Base-by-base conservation (phyloP, 768 basidiomycete species). In the Termitomyces sp. region DNA sequence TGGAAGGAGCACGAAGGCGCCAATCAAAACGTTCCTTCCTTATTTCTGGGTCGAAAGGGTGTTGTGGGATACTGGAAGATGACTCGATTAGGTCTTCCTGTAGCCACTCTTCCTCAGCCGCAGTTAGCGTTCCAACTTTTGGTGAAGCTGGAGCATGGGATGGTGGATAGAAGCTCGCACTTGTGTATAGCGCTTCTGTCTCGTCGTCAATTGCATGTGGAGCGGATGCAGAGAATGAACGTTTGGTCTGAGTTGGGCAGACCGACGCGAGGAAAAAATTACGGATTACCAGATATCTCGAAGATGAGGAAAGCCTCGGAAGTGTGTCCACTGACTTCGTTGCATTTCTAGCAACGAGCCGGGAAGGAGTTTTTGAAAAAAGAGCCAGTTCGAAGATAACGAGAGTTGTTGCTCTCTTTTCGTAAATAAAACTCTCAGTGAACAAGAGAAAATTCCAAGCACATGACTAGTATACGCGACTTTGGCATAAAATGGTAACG, bases 11-110 rank as follows among this genome's bases (percentile, higher is more conserved):
- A 20, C 85, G 78, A 42, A 77, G 66, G 45, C 86, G 78, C 89
- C 89, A 90, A 66, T 90, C 83, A 69, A 85, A 88, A 7, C 88
- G 76, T 24, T 68, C 67, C 32, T 63, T 59, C 5, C 66, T 71
- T 40, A 49, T 40, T 24, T 61, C 35, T 5, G 66, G 50, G 12
- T 65, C 60, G 7, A 58, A 8, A 33, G 57, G 61, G 35, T 63
- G 61, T 18, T 48, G 54, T n/a, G 55, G 50, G 18, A 62, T 24
- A 54, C 51, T 55, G 0, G 61, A 38, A 33, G 58, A 20, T 9
- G 55, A 20, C 16, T 65, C 24, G 36, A 54, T 15, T 44, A 63
- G 54, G 55, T 70, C 67, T 9, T 71, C 72, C 62, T 79, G 78
- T n/a, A 78, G 64, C 77, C 76, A 78, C 61, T 74, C 74, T 52